Percentiles rank a stretch among this genome's conserved stretches.
phyloP scores from a whole-genome alignment of 1,284 basidiomycete species.

The Austroboletus novae-zelandiae region DNA sequence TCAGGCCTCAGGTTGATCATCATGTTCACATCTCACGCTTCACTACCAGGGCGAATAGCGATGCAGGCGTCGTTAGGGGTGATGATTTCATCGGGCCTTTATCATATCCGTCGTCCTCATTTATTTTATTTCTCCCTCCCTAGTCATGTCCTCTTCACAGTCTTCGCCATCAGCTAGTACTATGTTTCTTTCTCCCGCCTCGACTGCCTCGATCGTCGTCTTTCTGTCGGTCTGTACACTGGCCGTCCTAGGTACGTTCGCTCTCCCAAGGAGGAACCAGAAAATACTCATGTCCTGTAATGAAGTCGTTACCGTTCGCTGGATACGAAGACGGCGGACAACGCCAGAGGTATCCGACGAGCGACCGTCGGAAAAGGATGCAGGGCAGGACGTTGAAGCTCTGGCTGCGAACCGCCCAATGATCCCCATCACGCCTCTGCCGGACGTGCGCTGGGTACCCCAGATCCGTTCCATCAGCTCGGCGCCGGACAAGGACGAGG shows the following conservation, averaged over 20 bases:
- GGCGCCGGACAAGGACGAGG: background rate
- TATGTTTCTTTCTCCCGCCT: conserved; percentile 4
- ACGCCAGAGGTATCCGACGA: conserved; percentile 1
- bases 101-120: conserved; percentile 1
- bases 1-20: background rate
- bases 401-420: conserved; percentile 10
- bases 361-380: conserved; percentile 3
- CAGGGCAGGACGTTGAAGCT: conserved; percentile 20
- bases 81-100: conserved; percentile 3
- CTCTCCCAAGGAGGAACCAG: background rate
- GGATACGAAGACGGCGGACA: conserved; percentile 10
- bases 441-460: conserved; percentile 41
- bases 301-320: conserved; percentile 11
- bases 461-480: conserved; percentile 36
- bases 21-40: background rate
- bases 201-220: background rate
- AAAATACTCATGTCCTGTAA: background rate
- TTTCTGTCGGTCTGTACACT: conserved; percentile 19
- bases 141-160: background rate
- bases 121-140: background rate
- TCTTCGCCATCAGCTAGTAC: background rate
- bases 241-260: conserved; percentile 20
- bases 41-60: conserved; percentile 1
- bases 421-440: conserved; percentile 23
- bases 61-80: conserved; percentile 19